These are phyloP conservation scores for Ramaria sp. DNA, from an alignment of 768 basidiomycete genomes.

Conservation along the genomic window DNA sequence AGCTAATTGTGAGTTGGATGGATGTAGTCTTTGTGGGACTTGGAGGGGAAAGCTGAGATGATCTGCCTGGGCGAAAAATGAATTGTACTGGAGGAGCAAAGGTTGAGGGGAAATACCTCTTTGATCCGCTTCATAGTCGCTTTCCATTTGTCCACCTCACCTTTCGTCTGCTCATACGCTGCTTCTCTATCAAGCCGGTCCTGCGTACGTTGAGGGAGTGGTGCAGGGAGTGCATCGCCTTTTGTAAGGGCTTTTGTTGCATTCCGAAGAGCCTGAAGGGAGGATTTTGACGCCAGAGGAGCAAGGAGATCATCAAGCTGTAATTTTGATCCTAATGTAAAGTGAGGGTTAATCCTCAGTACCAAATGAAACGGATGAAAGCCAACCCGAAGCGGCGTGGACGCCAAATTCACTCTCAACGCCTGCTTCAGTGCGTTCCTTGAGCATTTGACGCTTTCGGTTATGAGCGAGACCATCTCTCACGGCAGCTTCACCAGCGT, in stretches of 20 bases:
- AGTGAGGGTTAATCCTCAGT: not conserved
- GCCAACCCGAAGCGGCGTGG: constrained; percentile 31
- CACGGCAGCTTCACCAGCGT: constrained; percentile 15
- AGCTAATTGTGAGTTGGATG: constrained; percentile 64
- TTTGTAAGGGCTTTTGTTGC: constrained; percentile 56
- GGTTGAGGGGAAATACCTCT: constrained; percentile 39
- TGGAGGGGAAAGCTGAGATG: constrained; percentile 83
- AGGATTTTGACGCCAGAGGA: constrained; percentile 49
- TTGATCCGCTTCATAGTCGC: constrained; percentile 86
- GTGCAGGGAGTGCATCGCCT: constrained; percentile 59
- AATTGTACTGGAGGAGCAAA: constrained; percentile 3
- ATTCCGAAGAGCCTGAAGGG: constrained; percentile 56
- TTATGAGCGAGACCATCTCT: constrained; percentile 18
- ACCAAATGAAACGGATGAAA: not conserved
- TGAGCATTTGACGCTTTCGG: constrained; percentile 50
- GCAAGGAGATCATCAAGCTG: constrained; percentile 66
- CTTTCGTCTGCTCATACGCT: constrained; percentile 87
- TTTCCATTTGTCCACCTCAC: constrained; percentile 90
- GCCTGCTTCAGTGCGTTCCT: constrained; percentile 69
- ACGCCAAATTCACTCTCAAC: constrained; percentile 74
- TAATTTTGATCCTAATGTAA: constrained; percentile 39
- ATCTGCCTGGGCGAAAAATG: constrained; percentile 45
- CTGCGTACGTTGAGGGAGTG: constrained; percentile 76
- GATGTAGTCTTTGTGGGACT: constrained; percentile 38
- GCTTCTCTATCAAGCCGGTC: constrained; percentile 88